Percentiles rank a stretch among this genome's conserved stretches.
phyloP scores from a whole-genome alignment of 371 early-diverging fungal genomes.

The Capniomyces stellatus region DNA sequence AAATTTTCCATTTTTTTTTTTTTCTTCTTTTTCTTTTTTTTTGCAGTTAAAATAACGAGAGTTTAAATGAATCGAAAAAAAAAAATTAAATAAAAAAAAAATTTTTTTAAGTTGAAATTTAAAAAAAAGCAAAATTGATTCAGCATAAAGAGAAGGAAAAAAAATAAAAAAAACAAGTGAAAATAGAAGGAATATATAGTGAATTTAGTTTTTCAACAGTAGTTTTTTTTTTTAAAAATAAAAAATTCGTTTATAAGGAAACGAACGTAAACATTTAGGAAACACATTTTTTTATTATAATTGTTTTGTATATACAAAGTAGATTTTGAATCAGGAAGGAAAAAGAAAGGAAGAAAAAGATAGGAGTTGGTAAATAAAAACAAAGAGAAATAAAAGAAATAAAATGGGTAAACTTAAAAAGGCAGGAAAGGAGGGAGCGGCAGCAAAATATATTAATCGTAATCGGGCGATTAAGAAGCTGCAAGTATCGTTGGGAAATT shows the following conservation, averaged over 20 bases:
- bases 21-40: too few species aligned
- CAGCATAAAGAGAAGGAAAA: too few species aligned
- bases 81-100: too few species aligned
- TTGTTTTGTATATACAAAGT: background rate
- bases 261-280: background rate
- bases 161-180: too few species aligned
- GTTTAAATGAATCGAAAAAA: too few species aligned
- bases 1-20: too few species aligned
- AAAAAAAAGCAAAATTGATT: too few species aligned
- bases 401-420: conserved; percentile 60
- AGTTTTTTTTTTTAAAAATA: too few species aligned
- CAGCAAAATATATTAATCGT: conserved; percentile 77
- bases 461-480: conserved; percentile 83
- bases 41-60: too few species aligned
- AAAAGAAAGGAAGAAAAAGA: background rate
- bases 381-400: background rate
- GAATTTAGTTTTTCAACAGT: too few species aligned
- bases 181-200: too few species aligned
- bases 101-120: too few species aligned
- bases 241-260: background rate
- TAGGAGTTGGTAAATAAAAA: background rate
- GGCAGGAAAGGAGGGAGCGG: conserved; percentile 83
- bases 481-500: conserved; percentile 81
- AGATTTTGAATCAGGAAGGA: background rate
- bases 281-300: background rate